Conservation (phyloP, 306 rosid genomes). For the Corylus americana region DNA sequence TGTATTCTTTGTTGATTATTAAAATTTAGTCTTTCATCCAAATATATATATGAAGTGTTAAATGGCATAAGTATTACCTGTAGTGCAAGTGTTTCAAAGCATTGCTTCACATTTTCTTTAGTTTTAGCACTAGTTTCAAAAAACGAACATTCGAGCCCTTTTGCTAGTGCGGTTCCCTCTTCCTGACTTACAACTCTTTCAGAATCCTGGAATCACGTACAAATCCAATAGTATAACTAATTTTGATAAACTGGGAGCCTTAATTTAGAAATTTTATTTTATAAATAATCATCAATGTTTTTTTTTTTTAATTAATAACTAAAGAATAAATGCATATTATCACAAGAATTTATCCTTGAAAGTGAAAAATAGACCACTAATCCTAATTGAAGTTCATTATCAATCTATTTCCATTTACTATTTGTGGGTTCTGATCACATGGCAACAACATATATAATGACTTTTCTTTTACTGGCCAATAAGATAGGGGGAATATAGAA, state of each 20-base stretch:
- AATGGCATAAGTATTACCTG: slow-evolving; percentile 56
- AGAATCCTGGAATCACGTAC: slow-evolving; percentile 51
- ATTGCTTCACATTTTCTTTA: slow-evolving; percentile 75
- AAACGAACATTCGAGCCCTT: slow-evolving; percentile 75
- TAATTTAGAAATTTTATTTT: neutral
- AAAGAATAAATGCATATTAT: neutral
- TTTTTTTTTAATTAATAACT: neutral
- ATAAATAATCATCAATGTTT: neutral
- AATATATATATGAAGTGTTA: neutral
- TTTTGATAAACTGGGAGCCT: neutral
- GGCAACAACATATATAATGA: neutral
- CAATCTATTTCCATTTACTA: too few species aligned
- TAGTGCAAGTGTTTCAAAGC: slow-evolving; percentile 79
- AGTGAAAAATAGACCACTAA: neutral
- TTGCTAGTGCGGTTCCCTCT: slow-evolving; percentile 78
- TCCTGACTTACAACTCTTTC: slow-evolving; percentile 84
- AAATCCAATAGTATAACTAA: neutral
- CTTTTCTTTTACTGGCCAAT: neutral
- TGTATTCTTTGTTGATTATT: too few species aligned
- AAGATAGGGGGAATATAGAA: slow-evolving; percentile 13
- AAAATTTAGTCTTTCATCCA: too few species aligned
- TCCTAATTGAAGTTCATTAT: neutral
- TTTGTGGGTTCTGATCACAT: neutral
- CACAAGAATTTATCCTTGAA: neutral
- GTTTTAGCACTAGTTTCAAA: slow-evolving; percentile 91